Evolutionary conservation across 306 rosid genomes (phyloP), one percentile per base, ranked within the genome.

Genomic region (Prinsepia uniflora): DNA sequence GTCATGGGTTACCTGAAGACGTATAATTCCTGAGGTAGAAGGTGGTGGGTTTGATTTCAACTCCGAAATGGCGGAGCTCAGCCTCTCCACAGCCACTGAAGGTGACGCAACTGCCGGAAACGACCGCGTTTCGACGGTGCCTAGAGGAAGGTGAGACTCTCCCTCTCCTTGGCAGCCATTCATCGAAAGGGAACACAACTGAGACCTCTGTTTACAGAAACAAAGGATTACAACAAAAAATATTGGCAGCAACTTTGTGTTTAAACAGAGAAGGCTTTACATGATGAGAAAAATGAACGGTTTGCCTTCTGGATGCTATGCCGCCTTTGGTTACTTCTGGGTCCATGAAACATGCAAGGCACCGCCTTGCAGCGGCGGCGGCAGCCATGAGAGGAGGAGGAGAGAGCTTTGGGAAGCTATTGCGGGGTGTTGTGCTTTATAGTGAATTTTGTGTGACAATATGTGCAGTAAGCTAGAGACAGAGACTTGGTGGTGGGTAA

Each of bases 101-200:
- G 80, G 81, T 2, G 97, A 79, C 30, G 83, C 49, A 70, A 87
- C 96, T 6, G 84, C 67, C 10, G 78, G 62, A 34, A 90, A 76
- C 4, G 80, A 83, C 9, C 81, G 85, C 0, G 96, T 90, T 72
- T 89, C 91, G 24, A 84, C 78, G 40, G 79, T 90, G 10, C 84
- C 90, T 6, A 88, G 75, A 0, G 89, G 82, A 7, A 20, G 76
- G 48, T 73, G 65, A 8, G 58, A 44, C 9, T 76, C 84, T 78
- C 77, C 48, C 9, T 76, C 82, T 78, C 77, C 81, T 58, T 43
- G 62, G 84, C 92, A 86, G 6, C 98, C 98, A 54, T 94, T 89
- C 90, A 94, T 87, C 39, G 88, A 89, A 73, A 79, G 81, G 11
- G 79, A 72, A 79, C 93, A 84, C 58, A 77, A 68, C 12, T 22